Base-by-base conservation (phyloP, 2,329 filamentous ascomycete species). In the Claviceps sp. region DNA sequence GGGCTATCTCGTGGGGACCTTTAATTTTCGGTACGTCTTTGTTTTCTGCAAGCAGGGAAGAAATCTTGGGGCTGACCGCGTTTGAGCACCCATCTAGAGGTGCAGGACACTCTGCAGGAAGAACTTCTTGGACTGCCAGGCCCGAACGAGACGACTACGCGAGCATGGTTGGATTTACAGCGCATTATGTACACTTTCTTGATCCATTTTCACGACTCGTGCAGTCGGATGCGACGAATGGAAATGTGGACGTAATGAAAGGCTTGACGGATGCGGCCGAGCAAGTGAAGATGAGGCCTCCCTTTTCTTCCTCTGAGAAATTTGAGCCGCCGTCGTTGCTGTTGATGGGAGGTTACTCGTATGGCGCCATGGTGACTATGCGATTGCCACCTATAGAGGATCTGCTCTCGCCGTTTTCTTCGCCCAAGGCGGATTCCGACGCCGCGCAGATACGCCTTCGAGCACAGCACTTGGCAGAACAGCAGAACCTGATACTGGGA, bases 71-170 rank as follows among this genome's bases (percentile, higher is more conserved):
- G 26, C 44, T 46, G 44, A 46, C 43, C 24, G 11, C 13, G 20
- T 43, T 43, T 20, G 22, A 26, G n/a, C 1, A 6, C 5, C 16
- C 5, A 26, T 26, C 24, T 26, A 94, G 90, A 68, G 91, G 91
- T 48, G 88, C 88, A 0, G 78, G 79, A 26, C 74, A 74, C 26
- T 93, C 88, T 0, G 78, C 79, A 51, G 89, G 89, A 5, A 77
- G 77, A 48, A 95, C 90, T 0, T 91, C 86, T 24, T 98, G 91
- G 91, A 88, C 86, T 1, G 85, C 84, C 4, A 86, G 80, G 58
- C 79, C 87, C 0, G 93, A 97, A 64, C 72, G 84, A 37, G 79
- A 78, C 41, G 93, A 98, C 64, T 97, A 94, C 67, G 77, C 79
- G 49, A 87, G 88, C 9, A 78, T 95, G 26, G 79, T 84, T n/a